Conservation (phyloP, 2,329 filamentous ascomycete genomes). For the Phyllosticta paracitricarpa region DNA sequence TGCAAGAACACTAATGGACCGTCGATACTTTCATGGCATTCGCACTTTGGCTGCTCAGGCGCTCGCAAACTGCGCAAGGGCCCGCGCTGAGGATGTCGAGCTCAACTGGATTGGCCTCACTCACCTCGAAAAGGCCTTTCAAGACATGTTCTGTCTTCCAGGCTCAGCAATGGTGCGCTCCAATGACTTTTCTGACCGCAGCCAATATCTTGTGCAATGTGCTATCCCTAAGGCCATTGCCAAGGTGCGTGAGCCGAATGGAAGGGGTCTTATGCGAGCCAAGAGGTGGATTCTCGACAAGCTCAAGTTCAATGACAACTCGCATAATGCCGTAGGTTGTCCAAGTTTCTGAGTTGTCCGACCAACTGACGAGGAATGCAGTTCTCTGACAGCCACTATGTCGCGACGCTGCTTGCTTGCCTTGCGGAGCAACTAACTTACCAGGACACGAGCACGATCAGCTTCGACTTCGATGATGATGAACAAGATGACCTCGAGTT, state of each 20-base stretch:
- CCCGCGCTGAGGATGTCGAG: conserved; percentile 36
- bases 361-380: conserved; percentile 21
- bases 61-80: conserved; percentile 65
- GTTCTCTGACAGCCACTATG: conserved; percentile 82
- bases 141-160: conserved; percentile 77
- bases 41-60: conserved; percentile 74
- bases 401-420: conserved; percentile 65
- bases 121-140: conserved; percentile 78
- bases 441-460: conserved; percentile 11
- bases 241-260: conserved; percentile 61
- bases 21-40: conserved; percentile 87
- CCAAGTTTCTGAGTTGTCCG: neutral
- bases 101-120: conserved; percentile 68
- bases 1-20: conserved; percentile 79
- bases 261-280: conserved; percentile 67
- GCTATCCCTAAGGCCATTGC: conserved; percentile 75
- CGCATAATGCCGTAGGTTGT: conserved; percentile 52
- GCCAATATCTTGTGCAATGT: conserved; percentile 73
- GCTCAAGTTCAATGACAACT: conserved; percentile 88
- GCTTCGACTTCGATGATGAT: conserved; percentile 37
- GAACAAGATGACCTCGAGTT: conserved; percentile 44
- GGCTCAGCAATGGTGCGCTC: conserved; percentile 69
- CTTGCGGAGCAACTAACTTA: conserved; percentile 44
- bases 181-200: conserved; percentile 85
- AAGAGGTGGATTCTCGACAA: conserved; percentile 82